phyloP scores from a whole-genome alignment of 106 monocot species.

The Dactylorhiza incarnata region DNA sequence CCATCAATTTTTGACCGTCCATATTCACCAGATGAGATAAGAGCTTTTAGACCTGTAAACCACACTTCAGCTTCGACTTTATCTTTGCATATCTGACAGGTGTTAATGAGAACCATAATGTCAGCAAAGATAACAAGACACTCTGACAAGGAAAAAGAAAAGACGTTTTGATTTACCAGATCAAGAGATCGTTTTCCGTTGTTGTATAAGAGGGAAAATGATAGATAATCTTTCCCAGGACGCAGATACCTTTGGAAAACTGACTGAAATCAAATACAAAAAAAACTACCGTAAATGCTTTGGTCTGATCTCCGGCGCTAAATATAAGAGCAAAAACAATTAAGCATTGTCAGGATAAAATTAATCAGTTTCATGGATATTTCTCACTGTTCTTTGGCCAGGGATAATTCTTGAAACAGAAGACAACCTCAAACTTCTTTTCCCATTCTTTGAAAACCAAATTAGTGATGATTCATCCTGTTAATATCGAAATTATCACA shows the following conservation, averaged over 20 bases:
- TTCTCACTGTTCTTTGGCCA: conserved; percentile 92
- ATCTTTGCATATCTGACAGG: conserved; percentile 82
- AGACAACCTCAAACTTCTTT: conserved; percentile 68
- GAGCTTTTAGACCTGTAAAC: conserved; percentile 65
- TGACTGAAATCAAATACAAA: conserved; percentile 35
- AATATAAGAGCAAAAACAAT: not conserved
- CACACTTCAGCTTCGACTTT: conserved; percentile 76
- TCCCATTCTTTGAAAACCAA: conserved; percentile 63
- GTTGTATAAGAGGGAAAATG: conserved; percentile 80
- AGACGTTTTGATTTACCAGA: conserved; percentile 40
- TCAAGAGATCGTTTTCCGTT: conserved; percentile 76
- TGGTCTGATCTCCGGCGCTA: not conserved
- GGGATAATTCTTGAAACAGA: conserved; percentile 71
- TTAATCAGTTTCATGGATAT: conserved; percentile 12
- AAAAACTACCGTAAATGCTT: not conserved
- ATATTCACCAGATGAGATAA: conserved; percentile 55
- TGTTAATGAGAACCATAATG: conserved; percentile 10
- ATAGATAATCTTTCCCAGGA: conserved; percentile 71
- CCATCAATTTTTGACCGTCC: conserved; percentile 77
- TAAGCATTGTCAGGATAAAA: not conserved
- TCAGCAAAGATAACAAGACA: conserved; percentile 1
- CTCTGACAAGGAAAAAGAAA: not conserved
- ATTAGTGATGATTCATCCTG: conserved; percentile 85
- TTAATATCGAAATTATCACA: not conserved
- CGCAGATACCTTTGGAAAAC: conserved; percentile 72